phyloP scores from a whole-genome alignment of 768 basidiomycete genomes.

The Termitomyces sp. region DNA sequence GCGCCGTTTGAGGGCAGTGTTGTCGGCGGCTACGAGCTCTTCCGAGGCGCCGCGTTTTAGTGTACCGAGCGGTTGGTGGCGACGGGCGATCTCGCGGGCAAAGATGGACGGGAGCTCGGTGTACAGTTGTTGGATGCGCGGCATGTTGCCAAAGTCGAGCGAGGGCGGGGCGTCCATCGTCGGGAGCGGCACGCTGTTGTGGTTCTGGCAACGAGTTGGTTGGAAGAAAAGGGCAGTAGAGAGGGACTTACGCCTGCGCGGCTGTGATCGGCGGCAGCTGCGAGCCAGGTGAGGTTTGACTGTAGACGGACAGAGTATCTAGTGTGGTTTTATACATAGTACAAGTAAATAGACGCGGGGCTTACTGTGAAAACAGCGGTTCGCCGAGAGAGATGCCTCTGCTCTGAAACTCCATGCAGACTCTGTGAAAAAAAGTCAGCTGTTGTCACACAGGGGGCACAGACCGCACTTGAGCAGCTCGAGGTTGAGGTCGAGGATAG shows the following conservation, averaged over 20 bases:
- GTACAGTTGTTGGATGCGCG: conserved; percentile 65
- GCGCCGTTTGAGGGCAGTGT: conserved; percentile 51
- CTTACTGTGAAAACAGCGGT: conserved; percentile 52
- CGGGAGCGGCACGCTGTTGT: conserved; percentile 38
- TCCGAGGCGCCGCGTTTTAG: conserved; percentile 63
- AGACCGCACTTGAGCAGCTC: conserved; percentile 60
- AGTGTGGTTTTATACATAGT: neutral
- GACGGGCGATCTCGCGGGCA: conserved; percentile 51
- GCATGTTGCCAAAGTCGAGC: conserved; percentile 39
- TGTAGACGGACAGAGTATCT: conserved; percentile 63
- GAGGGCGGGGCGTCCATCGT: conserved; percentile 49
- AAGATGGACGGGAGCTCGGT: conserved; percentile 55
- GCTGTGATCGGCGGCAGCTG: conserved; percentile 56
- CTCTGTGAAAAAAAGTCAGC: conserved; percentile 28
- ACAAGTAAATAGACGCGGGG: neutral
- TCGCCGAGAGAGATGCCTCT: conserved; percentile 44
- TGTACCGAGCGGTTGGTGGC: conserved; percentile 25
- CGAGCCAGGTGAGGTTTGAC: conserved; percentile 67
- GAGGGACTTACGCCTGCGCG: conserved; percentile 38
- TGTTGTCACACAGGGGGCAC: neutral
- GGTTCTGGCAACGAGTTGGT: too few species aligned
- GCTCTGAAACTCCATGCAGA: conserved; percentile 55
- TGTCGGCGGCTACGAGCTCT: conserved; percentile 29
- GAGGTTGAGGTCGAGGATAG: conserved; percentile 61
- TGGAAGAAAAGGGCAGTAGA: too few species aligned